These are phyloP conservation scores for Cordyceps fumosorosea DNA, from an alignment of 2,329 filamentous ascomycete species.

Conservation along the genomic window DNA sequence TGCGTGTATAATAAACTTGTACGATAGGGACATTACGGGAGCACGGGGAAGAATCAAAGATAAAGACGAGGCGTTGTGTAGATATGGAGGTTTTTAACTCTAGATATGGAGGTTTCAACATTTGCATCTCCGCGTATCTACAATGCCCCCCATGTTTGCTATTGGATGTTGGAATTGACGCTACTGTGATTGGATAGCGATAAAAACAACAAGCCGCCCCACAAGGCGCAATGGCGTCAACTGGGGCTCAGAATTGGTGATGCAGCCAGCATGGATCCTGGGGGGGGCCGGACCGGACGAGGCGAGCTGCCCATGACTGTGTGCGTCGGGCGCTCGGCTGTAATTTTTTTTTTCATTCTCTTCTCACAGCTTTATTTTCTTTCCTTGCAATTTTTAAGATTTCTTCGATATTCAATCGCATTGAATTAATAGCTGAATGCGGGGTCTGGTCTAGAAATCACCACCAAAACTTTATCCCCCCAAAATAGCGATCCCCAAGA, in stretches of 20 bases:
- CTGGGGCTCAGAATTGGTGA: slow-evolving; percentile 17
- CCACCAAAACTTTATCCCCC: neutral
- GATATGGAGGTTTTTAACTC: neutral
- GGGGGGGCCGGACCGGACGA: slow-evolving; percentile 14
- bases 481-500: neutral
- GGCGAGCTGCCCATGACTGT: slow-evolving; percentile 3
- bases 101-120: neutral
- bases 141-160: neutral
- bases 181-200: slow-evolving; percentile 18
- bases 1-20: neutral
- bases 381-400: neutral
- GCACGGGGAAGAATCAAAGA: neutral
- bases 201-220: slow-evolving; percentile 5
- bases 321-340: slow-evolving; percentile 9
- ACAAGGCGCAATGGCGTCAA: slow-evolving; percentile 29
- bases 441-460: neutral
- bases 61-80: neutral
- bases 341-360: slow-evolving; percentile 15
- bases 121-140: slow-evolving; percentile 11
- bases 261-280: neutral
- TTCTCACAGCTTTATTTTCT: neutral
- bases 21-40: neutral
- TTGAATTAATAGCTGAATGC: neutral
- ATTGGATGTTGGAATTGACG: slow-evolving; percentile 6
- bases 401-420: neutral